Percentiles rank a stretch among this genome's conserved stretches.
phyloP scores from a whole-genome alignment of 2,329 filamentous ascomycete genomes.

The Pseudogymnoascus sp. region DNA sequence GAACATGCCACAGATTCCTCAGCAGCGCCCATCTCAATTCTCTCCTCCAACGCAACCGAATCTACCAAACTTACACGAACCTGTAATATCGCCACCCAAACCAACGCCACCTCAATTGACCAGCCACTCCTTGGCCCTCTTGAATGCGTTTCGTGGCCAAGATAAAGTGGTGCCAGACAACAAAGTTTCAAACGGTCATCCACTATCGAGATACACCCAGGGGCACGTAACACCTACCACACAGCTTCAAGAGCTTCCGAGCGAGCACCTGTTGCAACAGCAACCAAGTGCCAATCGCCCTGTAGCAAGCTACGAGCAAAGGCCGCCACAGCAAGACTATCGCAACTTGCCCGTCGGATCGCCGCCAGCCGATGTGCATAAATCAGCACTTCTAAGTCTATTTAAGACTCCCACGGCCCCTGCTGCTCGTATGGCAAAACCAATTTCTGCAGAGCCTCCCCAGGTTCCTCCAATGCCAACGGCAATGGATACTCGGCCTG shows the following conservation, averaged over 20 bases:
- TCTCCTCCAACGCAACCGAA: slow-evolving; percentile 18
- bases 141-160: slow-evolving; percentile 37
- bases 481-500: not conserved
- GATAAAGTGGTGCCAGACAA: slow-evolving; percentile 17
- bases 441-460: not conserved
- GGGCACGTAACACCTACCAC: slow-evolving; percentile 7
- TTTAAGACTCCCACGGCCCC: slow-evolving; percentile 25
- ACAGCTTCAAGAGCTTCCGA: slow-evolving; percentile 23
- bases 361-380: slow-evolving; percentile 23
- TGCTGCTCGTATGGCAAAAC: slow-evolving; percentile 16
- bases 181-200: slow-evolving; percentile 14
- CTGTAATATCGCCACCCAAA: slow-evolving; percentile 22
- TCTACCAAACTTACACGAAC: slow-evolving; percentile 23
- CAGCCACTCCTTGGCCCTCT: slow-evolving; percentile 36
- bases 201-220: slow-evolving; percentile 16
- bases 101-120: slow-evolving; percentile 29
- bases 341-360: slow-evolving; percentile 15
- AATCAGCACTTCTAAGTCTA: slow-evolving; percentile 23
- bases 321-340: slow-evolving; percentile 12
- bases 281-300: slow-evolving; percentile 3
- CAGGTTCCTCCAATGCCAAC: not conserved
- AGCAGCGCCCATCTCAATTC: not conserved
- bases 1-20: slow-evolving; percentile 8
- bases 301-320: slow-evolving; percentile 12
- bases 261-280: not conserved